These are phyloP conservation scores for Reticulascus tulasneorum DNA, from an alignment of 2,329 filamentous ascomycete species.

Conservation along the genomic window DNA sequence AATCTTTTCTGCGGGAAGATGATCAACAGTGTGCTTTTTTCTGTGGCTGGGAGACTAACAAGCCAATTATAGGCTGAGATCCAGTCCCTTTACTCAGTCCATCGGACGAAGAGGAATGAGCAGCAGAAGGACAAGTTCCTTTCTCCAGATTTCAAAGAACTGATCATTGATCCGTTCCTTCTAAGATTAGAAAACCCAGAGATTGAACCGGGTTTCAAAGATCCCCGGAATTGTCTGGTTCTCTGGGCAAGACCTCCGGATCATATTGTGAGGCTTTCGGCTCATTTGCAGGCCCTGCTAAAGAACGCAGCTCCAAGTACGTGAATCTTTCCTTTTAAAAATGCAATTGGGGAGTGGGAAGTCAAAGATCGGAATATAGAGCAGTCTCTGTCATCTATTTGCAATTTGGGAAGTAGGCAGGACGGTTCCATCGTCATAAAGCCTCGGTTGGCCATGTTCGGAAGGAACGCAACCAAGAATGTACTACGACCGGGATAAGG, in stretches of 20 bases:
- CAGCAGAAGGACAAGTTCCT: slow-evolving; percentile 75
- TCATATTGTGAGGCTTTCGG: slow-evolving; percentile 64
- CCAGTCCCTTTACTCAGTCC: slow-evolving; percentile 67
- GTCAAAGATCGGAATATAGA: no score
- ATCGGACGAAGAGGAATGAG: slow-evolving; percentile 70
- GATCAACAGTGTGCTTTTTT: slow-evolving; percentile 4
- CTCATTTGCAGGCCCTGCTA: slow-evolving; percentile 64
- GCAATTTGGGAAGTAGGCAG: no score
- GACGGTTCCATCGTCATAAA: no score
- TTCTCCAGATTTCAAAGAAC: slow-evolving; percentile 60
- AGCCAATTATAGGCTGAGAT: slow-evolving; percentile 58
- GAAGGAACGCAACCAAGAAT: no score
- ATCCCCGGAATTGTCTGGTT: slow-evolving; percentile 77
- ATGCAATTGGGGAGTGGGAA: no score
- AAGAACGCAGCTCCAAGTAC: slow-evolving; percentile 64
- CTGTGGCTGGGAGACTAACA: no score
- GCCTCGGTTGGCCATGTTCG: no score
- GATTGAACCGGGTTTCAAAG: slow-evolving; percentile 64
- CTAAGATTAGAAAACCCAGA: slow-evolving; percentile 61
- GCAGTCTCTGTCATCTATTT: no score
- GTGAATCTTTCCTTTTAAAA: no score
- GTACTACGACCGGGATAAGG: no score
- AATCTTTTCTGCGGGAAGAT: slow-evolving; percentile 4
- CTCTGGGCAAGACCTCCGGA: slow-evolving; percentile 83
- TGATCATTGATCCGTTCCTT: slow-evolving; percentile 74